Evolutionary conservation across 2,329 filamentous ascomycete species (phyloP), one percentile per base, ranked within the genome.

Genomic region (Trichoderma sp.): DNA sequence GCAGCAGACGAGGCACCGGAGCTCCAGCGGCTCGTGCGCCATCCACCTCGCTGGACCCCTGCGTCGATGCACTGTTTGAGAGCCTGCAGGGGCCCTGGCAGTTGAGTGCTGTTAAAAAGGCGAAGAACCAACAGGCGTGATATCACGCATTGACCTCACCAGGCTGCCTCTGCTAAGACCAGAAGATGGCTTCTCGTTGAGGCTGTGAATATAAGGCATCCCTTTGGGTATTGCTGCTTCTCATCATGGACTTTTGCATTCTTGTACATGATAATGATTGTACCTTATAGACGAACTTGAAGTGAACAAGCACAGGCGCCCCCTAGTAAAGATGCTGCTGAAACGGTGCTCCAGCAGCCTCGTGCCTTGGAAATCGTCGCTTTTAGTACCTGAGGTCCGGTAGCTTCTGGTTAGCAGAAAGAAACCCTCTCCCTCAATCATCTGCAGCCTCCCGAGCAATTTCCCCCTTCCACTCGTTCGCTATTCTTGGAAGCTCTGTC

Each of bases 11-110:
- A 60, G 57, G 57, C 57, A 60, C 57, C 57, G 43, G 50, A 52
- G 47, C 43, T 39, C 28, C 50, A 52, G 50, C 50, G 50, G 17
- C 34, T 52, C 50, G 39, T 19, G 39, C 59, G 30, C 24, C 59
- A 52, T 24, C 30, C 59, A 54, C 59, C 52, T 44, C 47, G 43
- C 52, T 44, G 62, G 50, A 64, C 62, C 60, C 60, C 62, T 64
- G 62, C 62, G 55, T 48, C 14, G 48, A 52, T 34, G 59, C 59
- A 34, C 24, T 44, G 58, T 30, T 62, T 52, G 55, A 59, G 54
- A 64, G 41, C 55, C 55, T 64, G 63, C 55, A 64, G 63, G 63
- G 39, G 10, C 14, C 62, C 47, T 51, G 41, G 63, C 63, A 59
- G 21, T 19, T 50, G 48, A 41, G 48, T 26, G 28, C 21, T 24